Evolutionary conservation across 352 stramenopile genomes (phyloP), one percentile per base, ranked within the genome.

Genomic region (Phytophthora fragariaefolia): DNA sequence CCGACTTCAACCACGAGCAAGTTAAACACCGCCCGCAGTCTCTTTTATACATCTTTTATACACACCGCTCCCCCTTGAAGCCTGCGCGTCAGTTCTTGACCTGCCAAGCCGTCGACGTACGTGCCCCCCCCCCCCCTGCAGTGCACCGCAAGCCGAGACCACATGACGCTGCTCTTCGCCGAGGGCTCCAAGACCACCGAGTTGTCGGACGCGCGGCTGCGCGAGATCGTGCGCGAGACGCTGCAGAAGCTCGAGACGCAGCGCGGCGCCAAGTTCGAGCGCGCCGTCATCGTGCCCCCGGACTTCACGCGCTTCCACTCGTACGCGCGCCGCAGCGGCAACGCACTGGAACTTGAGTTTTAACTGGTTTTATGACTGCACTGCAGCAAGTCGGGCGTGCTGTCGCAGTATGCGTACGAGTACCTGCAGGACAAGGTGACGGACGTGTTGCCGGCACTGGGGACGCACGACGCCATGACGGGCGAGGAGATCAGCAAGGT

Each of bases 241-340:
- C 70, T 96, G 45, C 69, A 82, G 49, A 77, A 90, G 61, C 74
- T 93, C n/a, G 84, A 95, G 69, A 63, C 65, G 17, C 56, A 69
- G 43, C 75, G 80, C 24, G 79, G 86, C 7, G 65, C 64, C 36
- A 85, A 76, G 54, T 89, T 79, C 38, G 32, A 80, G 57, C 82
- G 93, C 20, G 93, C 96, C 1, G 85, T 96, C 56, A 80, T 99
- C 43, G 77, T 99, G 3, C 96, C 97, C n/a, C 97, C 97, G 0
- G 97, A 99, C 66, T 98, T 97, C 65, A 99, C 97, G 13, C 83
- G 97, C 40, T 98, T 97, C 73, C 93, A 98, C 83, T 98, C 94
- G 67, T 95, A 91, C 65, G 83, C 69, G 28, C 36, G 22, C 3
- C 4, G 36, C 36, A 43, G 10, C 20, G 36, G 28, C 28, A 9